Conservation (phyloP, 495 filamentous ascomycete species). For the Penicillium taxi region DNA sequence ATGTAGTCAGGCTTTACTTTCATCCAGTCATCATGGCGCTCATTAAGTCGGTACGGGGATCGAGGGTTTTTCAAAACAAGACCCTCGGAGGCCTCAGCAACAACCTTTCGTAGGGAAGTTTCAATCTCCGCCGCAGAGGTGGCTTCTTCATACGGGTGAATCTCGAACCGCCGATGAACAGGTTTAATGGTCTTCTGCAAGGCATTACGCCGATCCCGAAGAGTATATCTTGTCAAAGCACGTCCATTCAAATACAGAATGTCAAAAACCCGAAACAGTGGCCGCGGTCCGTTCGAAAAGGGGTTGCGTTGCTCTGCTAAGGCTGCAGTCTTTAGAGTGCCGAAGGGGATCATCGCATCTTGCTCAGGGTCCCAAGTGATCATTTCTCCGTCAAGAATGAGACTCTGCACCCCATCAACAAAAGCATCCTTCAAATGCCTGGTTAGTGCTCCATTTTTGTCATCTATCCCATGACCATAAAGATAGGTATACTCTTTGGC, state of each 20-base stretch:
- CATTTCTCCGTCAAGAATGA: conserved; percentile 97
- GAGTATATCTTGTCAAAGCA: conserved; percentile 69
- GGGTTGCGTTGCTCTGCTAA: conserved; percentile 74
- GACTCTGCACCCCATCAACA: conserved; percentile 62
- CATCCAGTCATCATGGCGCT: conserved; percentile 95
- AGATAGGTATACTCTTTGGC: conserved; percentile 96
- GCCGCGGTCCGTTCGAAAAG: conserved; percentile 62
- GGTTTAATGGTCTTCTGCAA: conserved; percentile 57
- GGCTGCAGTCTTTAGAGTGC: conserved; percentile 88
- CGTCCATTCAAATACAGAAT: conserved; percentile 80
- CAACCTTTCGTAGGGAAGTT: conserved; percentile 65
- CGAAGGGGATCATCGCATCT: conserved; percentile 80
- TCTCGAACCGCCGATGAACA: conserved; percentile 68
- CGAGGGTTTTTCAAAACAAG: conserved; percentile 91
- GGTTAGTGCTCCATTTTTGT: conserved; percentile 71
- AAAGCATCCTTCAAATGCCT: conserved; percentile 75
- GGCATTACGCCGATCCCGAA: conserved; percentile 73
- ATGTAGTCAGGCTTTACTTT: conserved; percentile 99
- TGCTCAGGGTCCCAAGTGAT: conserved; percentile 93
- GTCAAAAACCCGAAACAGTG: conserved; percentile 81
- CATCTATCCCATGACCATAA: conserved; percentile 70
- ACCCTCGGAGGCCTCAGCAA: conserved; percentile 83
- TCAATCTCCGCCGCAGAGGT: conserved; percentile 65
- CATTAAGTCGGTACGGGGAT: conserved; percentile 77
- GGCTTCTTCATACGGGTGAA: conserved; percentile 66